These are phyloP conservation scores for Pouteria glomerata DNA, from an alignment of 148 eudicot species.

Conservation along the genomic window DNA sequence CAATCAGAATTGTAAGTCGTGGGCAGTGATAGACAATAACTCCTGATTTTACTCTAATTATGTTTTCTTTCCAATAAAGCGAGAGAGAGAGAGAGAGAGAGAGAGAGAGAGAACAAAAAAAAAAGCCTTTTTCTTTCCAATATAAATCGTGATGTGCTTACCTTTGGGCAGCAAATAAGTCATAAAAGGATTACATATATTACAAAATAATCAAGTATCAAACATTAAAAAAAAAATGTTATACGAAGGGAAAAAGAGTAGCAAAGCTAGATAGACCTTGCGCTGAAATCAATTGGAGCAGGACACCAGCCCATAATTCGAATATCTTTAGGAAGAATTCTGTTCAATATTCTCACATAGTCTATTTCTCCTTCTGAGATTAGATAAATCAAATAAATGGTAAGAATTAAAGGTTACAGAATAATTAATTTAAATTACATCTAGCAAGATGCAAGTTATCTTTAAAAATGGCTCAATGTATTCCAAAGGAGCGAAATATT, in stretches of 20 bases:
- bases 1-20: not conserved
- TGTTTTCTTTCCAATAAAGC: no score
- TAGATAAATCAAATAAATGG: slow-evolving; percentile 1
- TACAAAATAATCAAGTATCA: not conserved
- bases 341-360: slow-evolving; percentile 66
- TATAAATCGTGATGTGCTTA: not conserved
- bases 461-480: not conserved
- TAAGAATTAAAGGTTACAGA: not conserved
- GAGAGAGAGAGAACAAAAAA: no score
- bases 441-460: not conserved
- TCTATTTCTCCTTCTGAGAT: slow-evolving; percentile 67
- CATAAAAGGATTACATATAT: slow-evolving; percentile 1
- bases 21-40: not conserved
- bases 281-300: slow-evolving; percentile 74
- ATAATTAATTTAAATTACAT: not conserved
- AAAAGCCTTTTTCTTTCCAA: not conserved
- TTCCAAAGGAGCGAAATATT: slow-evolving; percentile 1
- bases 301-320: slow-evolving; percentile 88
- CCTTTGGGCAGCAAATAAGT: not conserved
- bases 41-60: not conserved
- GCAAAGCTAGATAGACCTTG: slow-evolving; percentile 52
- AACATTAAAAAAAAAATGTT: not conserved
- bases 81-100: no score
- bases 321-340: slow-evolving; percentile 83
- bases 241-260: not conserved